A percentile compares a stretch with the other conserved stretches of the same genome.
Evolutionary conservation across 495 filamentous ascomycete species (phyloP).

Genomic region (Symbiotaphrina buchneri): DNA sequence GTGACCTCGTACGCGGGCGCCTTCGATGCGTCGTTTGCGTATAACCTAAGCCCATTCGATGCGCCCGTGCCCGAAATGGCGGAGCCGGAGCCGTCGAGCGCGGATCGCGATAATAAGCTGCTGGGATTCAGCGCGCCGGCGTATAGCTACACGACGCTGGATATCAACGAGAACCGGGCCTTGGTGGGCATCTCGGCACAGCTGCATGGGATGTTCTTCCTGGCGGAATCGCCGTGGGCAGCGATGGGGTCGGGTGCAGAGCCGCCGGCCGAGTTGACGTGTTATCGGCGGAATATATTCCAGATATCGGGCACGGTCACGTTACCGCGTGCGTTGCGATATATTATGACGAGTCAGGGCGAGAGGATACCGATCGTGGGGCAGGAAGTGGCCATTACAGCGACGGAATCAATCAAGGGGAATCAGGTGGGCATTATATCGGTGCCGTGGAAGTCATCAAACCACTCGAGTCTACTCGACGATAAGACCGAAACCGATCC

Average conservation of each 20-base stretch:
- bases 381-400: conserved; percentile 59
- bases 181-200: conserved; percentile 52
- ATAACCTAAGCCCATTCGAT: conserved; percentile 28
- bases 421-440: conserved; percentile 78
- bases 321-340: conserved; percentile 44
- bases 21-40: conserved; percentile 48
- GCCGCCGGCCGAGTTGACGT: conserved; percentile 65
- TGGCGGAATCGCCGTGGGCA: conserved; percentile 62
- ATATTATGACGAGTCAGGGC: conserved; percentile 57
- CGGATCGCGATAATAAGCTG: conserved; percentile 56
- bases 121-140: conserved; percentile 55
- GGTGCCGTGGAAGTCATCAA: conserved; percentile 76
- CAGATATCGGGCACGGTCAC: conserved; percentile 72
- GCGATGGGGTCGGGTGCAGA: conserved; percentile 36
- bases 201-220: conserved; percentile 87
- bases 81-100: conserved; percentile 16
- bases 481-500: conserved; percentile 45
- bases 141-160: conserved; percentile 44
- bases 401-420: conserved; percentile 77
- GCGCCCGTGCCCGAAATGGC: conserved; percentile 10
- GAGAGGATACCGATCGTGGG: conserved; percentile 50
- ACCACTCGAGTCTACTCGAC: conserved; percentile 24
- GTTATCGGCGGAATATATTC: conserved; percentile 78
- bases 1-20: conserved; percentile 25
- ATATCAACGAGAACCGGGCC: conserved; percentile 37